These are phyloP conservation scores for Carex sylvatica DNA, from an alignment of 202 grass and related monocot genomes.

Conservation along the genomic window DNA sequence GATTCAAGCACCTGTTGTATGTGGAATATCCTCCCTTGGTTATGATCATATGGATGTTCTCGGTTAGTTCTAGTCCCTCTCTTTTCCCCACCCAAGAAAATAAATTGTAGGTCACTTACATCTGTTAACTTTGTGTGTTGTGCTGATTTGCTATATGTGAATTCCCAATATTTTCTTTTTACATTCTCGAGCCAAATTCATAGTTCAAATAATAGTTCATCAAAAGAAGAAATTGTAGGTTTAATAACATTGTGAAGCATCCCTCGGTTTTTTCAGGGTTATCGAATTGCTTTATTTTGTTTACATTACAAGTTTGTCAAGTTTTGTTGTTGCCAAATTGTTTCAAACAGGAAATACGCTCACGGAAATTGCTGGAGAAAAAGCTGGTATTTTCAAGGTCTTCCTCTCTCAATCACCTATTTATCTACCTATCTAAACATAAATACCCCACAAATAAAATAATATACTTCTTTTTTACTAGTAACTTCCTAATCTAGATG, in stretches of 20 bases:
- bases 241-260: background rate
- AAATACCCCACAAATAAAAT: background rate
- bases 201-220: background rate
- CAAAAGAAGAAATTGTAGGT: background rate
- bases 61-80: slow-evolving; percentile 52
- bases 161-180: background rate
- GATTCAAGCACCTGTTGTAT: slow-evolving; percentile 73
- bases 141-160: background rate
- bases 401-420: slow-evolving; percentile 16
- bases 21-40: slow-evolving; percentile 88
- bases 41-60: slow-evolving; percentile 99
- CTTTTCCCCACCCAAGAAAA: background rate
- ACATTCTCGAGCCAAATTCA: background rate
- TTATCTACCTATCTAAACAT: background rate
- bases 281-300: background rate
- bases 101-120: background rate
- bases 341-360: slow-evolving; percentile 77
- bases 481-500: background rate
- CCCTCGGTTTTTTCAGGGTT: background rate
- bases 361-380: slow-evolving; percentile 86
- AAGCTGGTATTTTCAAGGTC: slow-evolving; percentile 98
- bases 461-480: background rate
- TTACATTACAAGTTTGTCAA: background rate
- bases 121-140: background rate
- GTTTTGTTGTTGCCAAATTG: background rate